Evolutionary conservation across 1,284 basidiomycete species (phyloP).

Genomic region (Kwoniella shivajii): DNA sequence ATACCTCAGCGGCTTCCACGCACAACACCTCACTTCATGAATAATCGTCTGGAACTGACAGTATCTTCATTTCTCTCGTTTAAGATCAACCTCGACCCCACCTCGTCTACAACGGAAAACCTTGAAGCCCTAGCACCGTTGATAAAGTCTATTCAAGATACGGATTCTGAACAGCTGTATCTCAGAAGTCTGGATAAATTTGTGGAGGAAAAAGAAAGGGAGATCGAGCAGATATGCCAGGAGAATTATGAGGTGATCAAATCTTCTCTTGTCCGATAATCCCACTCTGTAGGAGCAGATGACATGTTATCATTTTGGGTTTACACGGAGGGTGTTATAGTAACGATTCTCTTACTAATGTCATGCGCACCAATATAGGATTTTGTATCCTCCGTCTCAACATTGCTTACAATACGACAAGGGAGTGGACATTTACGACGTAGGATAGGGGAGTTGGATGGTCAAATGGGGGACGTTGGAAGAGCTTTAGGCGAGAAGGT

Average conservation of each 20-base stretch:
- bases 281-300: neutral
- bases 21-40: too few species aligned
- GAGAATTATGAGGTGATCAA: constrained; percentile 78
- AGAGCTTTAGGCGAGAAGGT: constrained; percentile 79
- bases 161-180: constrained; percentile 87
- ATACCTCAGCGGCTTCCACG: too few species aligned
- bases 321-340: neutral
- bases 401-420: constrained; percentile 88
- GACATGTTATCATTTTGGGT: neutral
- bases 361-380: constrained; percentile 59
- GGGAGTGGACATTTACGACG: constrained; percentile 60
- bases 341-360: neutral
- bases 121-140: constrained; percentile 89
- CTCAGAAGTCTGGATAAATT: constrained; percentile 82
- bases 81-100: constrained; percentile 50
- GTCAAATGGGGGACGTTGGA: constrained; percentile 67
- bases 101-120: constrained; percentile 63
- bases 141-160: constrained; percentile 89
- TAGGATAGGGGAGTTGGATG: constrained; percentile 61
- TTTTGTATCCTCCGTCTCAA: constrained; percentile 94
- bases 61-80: neutral
- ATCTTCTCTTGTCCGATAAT: neutral
- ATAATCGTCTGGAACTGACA: neutral
- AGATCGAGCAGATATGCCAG: constrained; percentile 94
- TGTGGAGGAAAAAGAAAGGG: constrained; percentile 88